Percentiles rank a stretch among this genome's conserved stretches.
Evolutionary conservation across 2,329 filamentous ascomycete genomes (phyloP).

Genomic region (Byssothecium circinans): DNA sequence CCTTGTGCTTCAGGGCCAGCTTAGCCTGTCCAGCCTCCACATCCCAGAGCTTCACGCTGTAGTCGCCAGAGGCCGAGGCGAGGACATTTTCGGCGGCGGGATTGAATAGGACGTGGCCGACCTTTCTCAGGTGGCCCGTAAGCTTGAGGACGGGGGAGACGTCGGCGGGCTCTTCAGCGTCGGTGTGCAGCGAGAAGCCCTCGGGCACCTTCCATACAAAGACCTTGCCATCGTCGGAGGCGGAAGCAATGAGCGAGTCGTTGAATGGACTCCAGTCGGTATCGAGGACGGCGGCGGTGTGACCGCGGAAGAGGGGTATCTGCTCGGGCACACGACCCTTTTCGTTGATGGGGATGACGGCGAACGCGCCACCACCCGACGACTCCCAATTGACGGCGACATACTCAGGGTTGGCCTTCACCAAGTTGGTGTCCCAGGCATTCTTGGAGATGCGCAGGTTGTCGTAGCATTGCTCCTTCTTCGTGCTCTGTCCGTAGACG

Average conservation of each 20-base stretch:
- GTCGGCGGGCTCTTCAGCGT: slow-evolving; percentile 79
- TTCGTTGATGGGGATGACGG: slow-evolving; percentile 89
- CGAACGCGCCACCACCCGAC: slow-evolving; percentile 92
- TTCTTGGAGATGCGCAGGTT: slow-evolving; percentile 96
- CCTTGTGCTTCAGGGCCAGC: slow-evolving; percentile 78
- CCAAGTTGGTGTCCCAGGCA: slow-evolving; percentile 97
- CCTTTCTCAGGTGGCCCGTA: slow-evolving; percentile 89
- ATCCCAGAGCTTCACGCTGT: slow-evolving; percentile 95
- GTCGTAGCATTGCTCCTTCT: slow-evolving; percentile 94
- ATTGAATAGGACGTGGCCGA: slow-evolving; percentile 98
- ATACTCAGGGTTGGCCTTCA: slow-evolving; percentile 97
- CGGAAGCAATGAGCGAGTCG: slow-evolving; percentile 87
- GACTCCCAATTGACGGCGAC: slow-evolving; percentile 98
- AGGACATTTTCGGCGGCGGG: slow-evolving; percentile 93
- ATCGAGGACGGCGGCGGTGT: slow-evolving; percentile 93
- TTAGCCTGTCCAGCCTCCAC: slow-evolving; percentile 74
- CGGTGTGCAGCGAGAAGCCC: slow-evolving; percentile 79
- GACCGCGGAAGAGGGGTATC: slow-evolving; percentile 92
- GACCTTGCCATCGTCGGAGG: slow-evolving; percentile 94
- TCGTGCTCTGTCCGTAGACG: slow-evolving; percentile 93
- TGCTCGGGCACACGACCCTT: slow-evolving; percentile 87
- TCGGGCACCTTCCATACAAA: slow-evolving; percentile 95
- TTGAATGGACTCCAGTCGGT: slow-evolving; percentile 99
- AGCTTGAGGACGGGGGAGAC: slow-evolving; percentile 81
- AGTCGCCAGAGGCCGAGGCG: slow-evolving; percentile 92